phyloP scores from a whole-genome alignment of 257 asterid species.

The Anisodus tanguticus region DNA sequence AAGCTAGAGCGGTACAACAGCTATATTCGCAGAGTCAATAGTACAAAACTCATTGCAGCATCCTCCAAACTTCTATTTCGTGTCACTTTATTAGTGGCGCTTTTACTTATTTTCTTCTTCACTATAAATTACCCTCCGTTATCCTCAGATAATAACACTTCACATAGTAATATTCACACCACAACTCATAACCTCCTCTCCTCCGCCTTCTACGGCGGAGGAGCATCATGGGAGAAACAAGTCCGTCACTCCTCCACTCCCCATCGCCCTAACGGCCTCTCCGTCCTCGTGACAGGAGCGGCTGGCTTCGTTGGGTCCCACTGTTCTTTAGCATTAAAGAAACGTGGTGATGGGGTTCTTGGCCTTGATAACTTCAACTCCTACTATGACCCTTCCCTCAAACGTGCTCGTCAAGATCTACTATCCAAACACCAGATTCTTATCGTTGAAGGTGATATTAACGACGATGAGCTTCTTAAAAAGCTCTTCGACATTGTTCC shows the following conservation, averaged over 20 bases:
- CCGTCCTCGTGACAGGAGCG: slow-evolving; percentile 90
- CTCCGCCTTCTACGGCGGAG: slow-evolving; percentile 70
- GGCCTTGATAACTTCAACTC: slow-evolving; percentile 91
- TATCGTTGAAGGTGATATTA: slow-evolving; percentile 73
- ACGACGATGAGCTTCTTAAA: slow-evolving; percentile 58
- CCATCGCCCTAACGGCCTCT: slow-evolving; percentile 75
- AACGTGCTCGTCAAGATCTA: slow-evolving; percentile 64
- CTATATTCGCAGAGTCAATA: slow-evolving; percentile 75
- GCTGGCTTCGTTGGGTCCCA: slow-evolving; percentile 93
- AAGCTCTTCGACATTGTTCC: slow-evolving; percentile 87
- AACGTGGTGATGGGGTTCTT: slow-evolving; percentile 89
- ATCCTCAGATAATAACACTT: neutral
- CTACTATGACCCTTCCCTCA: slow-evolving; percentile 79
- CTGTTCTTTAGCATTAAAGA: slow-evolving; percentile 73
- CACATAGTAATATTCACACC: slow-evolving; percentile 48
- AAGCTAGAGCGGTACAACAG: slow-evolving; percentile 82
- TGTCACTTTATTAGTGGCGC: slow-evolving; percentile 76
- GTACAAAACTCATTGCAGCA: slow-evolving; percentile 76
- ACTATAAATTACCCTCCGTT: slow-evolving; percentile 69
- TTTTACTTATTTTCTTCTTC: slow-evolving; percentile 76
- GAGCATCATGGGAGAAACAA: slow-evolving; percentile 80
- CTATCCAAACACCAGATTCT: slow-evolving; percentile 56
- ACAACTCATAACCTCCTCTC: slow-evolving; percentile 63
- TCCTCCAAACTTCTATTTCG: slow-evolving; percentile 90
- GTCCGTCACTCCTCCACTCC: slow-evolving; percentile 90